These are phyloP conservation scores for Wilcoxina mikolae DNA, from an alignment of 495 filamentous ascomycete species.

Conservation along the genomic window DNA sequence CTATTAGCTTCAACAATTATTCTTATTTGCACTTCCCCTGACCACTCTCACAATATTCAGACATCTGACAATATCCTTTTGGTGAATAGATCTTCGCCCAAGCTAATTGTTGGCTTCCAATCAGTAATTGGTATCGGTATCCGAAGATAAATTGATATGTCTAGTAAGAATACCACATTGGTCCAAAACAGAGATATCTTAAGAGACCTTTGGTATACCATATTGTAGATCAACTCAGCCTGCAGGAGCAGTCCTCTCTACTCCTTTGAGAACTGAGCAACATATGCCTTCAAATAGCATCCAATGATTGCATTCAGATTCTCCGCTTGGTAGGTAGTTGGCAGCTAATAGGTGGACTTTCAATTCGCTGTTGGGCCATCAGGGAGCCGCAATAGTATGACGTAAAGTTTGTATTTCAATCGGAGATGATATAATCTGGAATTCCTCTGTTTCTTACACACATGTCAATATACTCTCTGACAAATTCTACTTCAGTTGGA, in stretches of 20 bases:
- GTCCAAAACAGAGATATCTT: not conserved
- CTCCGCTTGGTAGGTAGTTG: not conserved
- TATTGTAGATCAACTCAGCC: too few species aligned
- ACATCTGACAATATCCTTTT: not conserved
- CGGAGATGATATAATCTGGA: constrained; percentile 4
- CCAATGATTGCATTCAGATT: not conserved
- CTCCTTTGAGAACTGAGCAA: not conserved
- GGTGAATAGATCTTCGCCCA: not conserved
- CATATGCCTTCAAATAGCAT: not conserved
- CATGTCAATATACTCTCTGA: not conserved
- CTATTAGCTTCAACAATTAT: not conserved
- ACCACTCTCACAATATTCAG: not conserved
- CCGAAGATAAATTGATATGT: not conserved
- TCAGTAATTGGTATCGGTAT: not conserved
- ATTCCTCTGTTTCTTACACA: not conserved
- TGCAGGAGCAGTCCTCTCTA: not conserved
- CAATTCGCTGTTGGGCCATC: not conserved
- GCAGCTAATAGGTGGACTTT: not conserved
- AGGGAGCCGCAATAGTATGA: constrained; percentile 3
- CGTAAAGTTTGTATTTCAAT: constrained; percentile 4
- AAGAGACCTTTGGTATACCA: not conserved
- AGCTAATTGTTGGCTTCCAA: not conserved
- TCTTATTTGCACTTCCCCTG: not conserved
- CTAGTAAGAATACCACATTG: not conserved
- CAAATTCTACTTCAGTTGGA: not conserved